phyloP scores from a whole-genome alignment of 2,329 filamentous ascomycete genomes.

The Xylaria sp. region DNA sequence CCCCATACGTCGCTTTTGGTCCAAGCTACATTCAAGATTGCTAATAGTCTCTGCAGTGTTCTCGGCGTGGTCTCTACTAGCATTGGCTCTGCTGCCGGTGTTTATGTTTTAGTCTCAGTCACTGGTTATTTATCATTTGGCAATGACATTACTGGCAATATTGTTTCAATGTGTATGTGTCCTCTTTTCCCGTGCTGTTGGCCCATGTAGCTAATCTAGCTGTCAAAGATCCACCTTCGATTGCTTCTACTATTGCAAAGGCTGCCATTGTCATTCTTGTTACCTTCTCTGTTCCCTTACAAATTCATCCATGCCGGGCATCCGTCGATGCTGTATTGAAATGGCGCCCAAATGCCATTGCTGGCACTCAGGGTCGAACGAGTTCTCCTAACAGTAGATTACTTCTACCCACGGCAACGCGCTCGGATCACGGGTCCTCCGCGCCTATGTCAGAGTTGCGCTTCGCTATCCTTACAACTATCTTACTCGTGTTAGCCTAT shows the following conservation, averaged over 20 bases:
- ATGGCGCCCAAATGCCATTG: conserved; percentile 76
- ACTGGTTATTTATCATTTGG: conserved; percentile 97
- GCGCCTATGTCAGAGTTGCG: conserved; percentile 83
- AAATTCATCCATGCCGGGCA: conserved; percentile 96
- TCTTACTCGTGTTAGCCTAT: conserved; percentile 86
- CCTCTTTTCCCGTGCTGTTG: not conserved
- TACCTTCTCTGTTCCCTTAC: conserved; percentile 94
- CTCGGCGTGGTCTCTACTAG: conserved; percentile 83
- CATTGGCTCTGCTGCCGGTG: conserved; percentile 85
- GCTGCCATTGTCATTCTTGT: conserved; percentile 96
- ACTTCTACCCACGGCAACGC: conserved; percentile 54
- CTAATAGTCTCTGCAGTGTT: conserved; percentile 64
- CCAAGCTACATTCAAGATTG: not conserved
- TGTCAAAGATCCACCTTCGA: conserved; percentile 71
- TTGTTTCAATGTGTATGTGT: conserved; percentile 86
- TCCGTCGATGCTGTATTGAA: conserved; percentile 93
- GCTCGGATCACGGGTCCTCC: conserved; percentile 64
- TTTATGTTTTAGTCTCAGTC: conserved; percentile 92
- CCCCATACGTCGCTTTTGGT: not conserved
- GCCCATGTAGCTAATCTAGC: conserved; percentile 17
- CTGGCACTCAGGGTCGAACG: conserved; percentile 54
- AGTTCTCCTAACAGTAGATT: conserved; percentile 57
- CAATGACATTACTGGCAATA: conserved; percentile 88
- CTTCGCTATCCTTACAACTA: conserved; percentile 89
- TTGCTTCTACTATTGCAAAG: conserved; percentile 90